Conservation (phyloP, 106 monocot genomes). For the Acorus gramineus region DNA sequence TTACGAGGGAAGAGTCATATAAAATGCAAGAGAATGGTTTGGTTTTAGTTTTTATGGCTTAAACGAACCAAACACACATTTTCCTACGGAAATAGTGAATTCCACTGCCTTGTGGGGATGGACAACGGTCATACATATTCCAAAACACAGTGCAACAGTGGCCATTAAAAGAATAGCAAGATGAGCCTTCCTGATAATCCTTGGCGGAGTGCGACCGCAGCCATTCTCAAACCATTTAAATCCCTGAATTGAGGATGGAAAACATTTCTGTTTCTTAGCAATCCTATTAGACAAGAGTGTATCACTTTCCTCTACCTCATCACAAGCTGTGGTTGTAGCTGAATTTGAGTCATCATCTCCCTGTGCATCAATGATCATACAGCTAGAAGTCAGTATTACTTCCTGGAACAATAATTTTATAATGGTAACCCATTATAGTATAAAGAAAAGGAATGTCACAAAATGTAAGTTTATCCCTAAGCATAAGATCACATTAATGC, state of each 20-base stretch:
- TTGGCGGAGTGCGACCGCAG: constrained; percentile 10
- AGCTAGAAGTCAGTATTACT: not conserved
- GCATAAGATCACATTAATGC: no score
- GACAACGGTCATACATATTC: constrained; percentile 50
- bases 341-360: constrained; percentile 6
- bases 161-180: constrained; percentile 29
- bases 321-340: not conserved
- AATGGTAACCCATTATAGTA: not conserved
- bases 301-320: constrained; percentile 17
- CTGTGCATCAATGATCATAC: not conserved
- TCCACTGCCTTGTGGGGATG: constrained; percentile 44
- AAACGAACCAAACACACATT: constrained; percentile 31
- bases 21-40: no score
- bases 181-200: constrained; percentile 16
- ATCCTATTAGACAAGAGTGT: constrained; percentile 18
- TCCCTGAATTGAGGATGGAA: not conserved
- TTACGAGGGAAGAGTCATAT: no score
- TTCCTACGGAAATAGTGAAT: constrained; percentile 35
- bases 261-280: constrained; percentile 6
- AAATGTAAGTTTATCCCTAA: no score
- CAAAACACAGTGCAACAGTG: constrained; percentile 44
- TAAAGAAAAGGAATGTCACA: no score
- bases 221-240: constrained; percentile 13
- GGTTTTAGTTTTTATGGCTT: no score
- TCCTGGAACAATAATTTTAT: not conserved